These are phyloP conservation scores for Hemisphaericaspora xylofermentans DNA, from an alignment of 1,139 yeast genomes.

Conservation along the genomic window DNA sequence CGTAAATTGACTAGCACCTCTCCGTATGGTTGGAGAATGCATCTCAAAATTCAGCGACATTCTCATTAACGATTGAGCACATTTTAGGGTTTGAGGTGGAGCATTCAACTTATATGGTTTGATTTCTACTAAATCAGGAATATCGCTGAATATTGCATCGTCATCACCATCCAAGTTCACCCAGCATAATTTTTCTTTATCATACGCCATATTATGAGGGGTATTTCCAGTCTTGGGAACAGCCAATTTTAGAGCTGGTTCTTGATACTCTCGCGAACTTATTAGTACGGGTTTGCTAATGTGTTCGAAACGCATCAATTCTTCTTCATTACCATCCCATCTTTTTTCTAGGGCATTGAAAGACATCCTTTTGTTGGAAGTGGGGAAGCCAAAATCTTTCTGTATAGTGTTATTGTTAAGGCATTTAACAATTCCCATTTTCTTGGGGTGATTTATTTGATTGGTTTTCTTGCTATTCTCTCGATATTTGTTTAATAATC, in stretches of 20 bases:
- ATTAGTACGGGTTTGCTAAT: constrained; percentile 35
- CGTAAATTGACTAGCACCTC: constrained; percentile 32
- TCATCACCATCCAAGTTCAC: constrained; percentile 36
- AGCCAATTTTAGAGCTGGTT: constrained; percentile 15
- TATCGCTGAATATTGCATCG: constrained; percentile 53
- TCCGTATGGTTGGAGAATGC: constrained; percentile 14
- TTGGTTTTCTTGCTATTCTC: constrained; percentile 15
- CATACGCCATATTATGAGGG: constrained; percentile 54
- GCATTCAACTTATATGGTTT: constrained; percentile 14
- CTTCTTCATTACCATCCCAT: constrained; percentile 75
- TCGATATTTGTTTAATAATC: constrained; percentile 28
- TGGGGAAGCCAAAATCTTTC: constrained; percentile 20
- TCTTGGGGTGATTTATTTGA: constrained; percentile 17
- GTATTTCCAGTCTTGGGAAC: not conserved
- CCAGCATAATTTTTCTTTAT: constrained; percentile 59
- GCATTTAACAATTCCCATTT: constrained; percentile 35
- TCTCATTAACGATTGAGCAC: not conserved
- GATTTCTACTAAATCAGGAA: constrained; percentile 38
- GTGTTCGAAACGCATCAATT: constrained; percentile 48
- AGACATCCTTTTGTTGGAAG: constrained; percentile 41
- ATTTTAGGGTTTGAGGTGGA: constrained; percentile 15
- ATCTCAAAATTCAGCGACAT: not conserved
- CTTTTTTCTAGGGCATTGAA: constrained; percentile 50
- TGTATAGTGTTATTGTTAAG: constrained; percentile 20
- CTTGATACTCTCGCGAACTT: constrained; percentile 29